Percentiles rank a stretch among this genome's conserved stretches.
Evolutionary conservation across 1,139 yeast genomes (phyloP).

Genomic region (Kodamaea plutei): DNA sequence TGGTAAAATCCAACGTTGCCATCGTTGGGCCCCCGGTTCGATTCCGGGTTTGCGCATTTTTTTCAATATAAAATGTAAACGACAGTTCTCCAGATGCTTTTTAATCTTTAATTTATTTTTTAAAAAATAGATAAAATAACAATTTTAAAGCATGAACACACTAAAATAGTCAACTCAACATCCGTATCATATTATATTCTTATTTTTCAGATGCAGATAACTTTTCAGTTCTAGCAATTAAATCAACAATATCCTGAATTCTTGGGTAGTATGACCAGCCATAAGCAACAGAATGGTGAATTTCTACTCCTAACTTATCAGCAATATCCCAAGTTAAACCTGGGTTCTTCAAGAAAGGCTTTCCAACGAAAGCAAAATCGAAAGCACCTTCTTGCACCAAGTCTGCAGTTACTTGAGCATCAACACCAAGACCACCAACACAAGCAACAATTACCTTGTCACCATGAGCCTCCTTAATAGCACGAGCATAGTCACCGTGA

Average conservation of each 20-base stretch:
- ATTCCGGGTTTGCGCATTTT: not conserved
- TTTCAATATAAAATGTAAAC: no score
- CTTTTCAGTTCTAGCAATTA: conserved; percentile 7
- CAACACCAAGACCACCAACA: conserved; percentile 41
- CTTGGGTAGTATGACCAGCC: conserved; percentile 21
- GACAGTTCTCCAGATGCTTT: no score
- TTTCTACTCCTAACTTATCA: conserved; percentile 39
- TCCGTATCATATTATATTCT: no score
- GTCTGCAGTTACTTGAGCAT: conserved; percentile 30
- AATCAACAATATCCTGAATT: conserved; percentile 7
- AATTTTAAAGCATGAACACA: no score
- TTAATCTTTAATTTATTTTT: no score
- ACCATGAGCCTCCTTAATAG: conserved; percentile 42
- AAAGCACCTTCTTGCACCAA: conserved; percentile 37
- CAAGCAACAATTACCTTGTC: conserved; percentile 39
- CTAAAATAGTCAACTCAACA: no score
- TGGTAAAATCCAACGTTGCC: conserved; percentile 1
- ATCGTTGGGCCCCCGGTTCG: conserved; percentile 1
- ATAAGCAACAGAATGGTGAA: conserved; percentile 36
- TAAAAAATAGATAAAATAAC: no score
- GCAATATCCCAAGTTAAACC: conserved; percentile 49
- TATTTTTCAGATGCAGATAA: not conserved
- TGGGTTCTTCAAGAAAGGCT: conserved; percentile 44
- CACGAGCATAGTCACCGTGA: conserved; percentile 37
- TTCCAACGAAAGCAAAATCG: conserved; percentile 47